Conservation (phyloP, 306 rosid species). For the Quercus dentata region DNA sequence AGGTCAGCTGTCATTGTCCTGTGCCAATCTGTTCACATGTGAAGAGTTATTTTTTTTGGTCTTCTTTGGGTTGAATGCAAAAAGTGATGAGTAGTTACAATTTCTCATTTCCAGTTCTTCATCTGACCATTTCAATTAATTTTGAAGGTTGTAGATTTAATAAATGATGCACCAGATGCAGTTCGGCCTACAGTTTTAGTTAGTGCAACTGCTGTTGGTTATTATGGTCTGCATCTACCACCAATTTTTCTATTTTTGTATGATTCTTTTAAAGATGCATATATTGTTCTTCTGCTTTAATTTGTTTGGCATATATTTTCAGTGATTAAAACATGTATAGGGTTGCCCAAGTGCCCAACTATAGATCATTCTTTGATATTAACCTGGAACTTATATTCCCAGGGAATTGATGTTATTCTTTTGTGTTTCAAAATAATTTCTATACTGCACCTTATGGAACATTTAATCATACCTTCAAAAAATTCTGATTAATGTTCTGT, state of each 20-base stretch:
- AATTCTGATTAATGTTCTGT: neutral
- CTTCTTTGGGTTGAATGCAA: neutral
- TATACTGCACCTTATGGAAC: neutral
- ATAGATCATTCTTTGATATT: neutral
- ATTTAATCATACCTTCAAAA: neutral
- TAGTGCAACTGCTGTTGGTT: conserved; percentile 96
- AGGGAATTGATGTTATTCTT: neutral
- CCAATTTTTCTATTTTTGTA: conserved; percentile 14
- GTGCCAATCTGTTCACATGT: neutral
- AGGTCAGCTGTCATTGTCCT: conserved; percentile 45
- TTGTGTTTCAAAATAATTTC: neutral
- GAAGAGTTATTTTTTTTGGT: neutral
- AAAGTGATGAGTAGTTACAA: neutral
- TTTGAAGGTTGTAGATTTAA: conserved; percentile 72
- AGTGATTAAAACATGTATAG: neutral
- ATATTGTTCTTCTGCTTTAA: neutral
- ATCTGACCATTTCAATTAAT: conserved; percentile 44
- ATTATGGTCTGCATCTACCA: conserved; percentile 64
- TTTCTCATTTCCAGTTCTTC: conserved; percentile 21
- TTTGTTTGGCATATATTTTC: conserved; percentile 2
- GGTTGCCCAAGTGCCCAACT: neutral
- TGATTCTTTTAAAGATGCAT: neutral
- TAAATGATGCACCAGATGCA: conserved; percentile 69
- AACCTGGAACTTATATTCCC: neutral
- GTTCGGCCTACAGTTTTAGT: conserved; percentile 77